Evolutionary conservation across 306 rosid genomes (phyloP), one percentile per base, ranked within the genome.

Genomic region (Sphenostylis stenocarpa): DNA sequence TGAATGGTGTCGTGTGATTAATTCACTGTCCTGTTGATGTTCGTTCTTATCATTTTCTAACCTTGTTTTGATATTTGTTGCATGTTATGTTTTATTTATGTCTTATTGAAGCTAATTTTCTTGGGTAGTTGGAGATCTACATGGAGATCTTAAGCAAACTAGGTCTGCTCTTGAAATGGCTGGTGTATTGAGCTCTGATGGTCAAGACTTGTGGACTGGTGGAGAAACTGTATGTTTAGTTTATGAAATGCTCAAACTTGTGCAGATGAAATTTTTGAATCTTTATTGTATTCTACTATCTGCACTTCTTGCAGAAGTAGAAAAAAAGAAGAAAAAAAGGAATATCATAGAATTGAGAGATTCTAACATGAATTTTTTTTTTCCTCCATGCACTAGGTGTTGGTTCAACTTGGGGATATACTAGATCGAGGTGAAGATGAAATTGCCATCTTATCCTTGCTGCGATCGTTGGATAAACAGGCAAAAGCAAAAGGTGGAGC

Each of bases 351-450:
- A 26, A 19, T 1, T 52, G 41, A 44, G 45, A 55, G 17, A 53
- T 34, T 69, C 49, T 63, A 47, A 71, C 39, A 19, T 56, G 68
- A 23, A 45, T 65, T 80, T 41, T 1, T 5, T 26, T 70, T 38
- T 56, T 17, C 33, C 26, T 44, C 49, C 73, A 7, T 55, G 39
- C 44, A 24, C 8, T 83, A 95, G 99, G 97, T 95, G 44, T 77
- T 95, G 85, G 63, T 95, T 86, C 99, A 95, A 84, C 92, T 95
- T 51, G 99, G 99, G 63, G 99, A 95, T 84, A 84, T 92, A 82
- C 91, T 95, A 57, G 99, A 95, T 65, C 90, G 97, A 79, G 99
- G 99, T 60, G 96, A 92, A 68, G 97, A 92, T 84, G 99, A 95
- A 81, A 90, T 95, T 56, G 97, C 97, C 15, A 95, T 92, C 86